phyloP scores from a whole-genome alignment of 176 grass and related monocot species.

The Triticum aestivum region DNA sequence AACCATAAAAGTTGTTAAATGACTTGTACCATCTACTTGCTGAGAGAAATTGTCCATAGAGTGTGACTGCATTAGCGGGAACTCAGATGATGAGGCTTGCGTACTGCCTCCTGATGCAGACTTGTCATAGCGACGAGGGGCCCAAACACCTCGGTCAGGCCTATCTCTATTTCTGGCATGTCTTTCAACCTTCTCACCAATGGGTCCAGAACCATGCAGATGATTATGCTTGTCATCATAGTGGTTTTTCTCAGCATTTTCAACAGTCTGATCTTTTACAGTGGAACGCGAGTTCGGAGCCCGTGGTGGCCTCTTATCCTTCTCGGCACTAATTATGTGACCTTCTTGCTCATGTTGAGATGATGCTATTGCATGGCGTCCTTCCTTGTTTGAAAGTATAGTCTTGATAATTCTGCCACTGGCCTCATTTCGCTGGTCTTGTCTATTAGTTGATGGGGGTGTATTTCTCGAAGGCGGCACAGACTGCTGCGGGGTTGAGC shows the following conservation, averaged over 20 bases:
- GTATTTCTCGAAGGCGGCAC: constrained; percentile 38
- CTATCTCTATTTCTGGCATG: constrained; percentile 84
- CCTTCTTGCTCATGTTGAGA: constrained; percentile 56
- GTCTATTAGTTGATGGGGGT: constrained; percentile 50
- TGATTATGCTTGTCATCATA: constrained; percentile 57
- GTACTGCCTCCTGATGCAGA: constrained; percentile 37
- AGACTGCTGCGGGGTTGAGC: constrained; percentile 43
- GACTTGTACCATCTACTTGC: constrained; percentile 50
- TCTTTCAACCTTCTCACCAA: constrained; percentile 66
- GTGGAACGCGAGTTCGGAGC: constrained; percentile 43
- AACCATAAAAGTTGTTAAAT: background rate
- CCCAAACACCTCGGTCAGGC: constrained; percentile 84
- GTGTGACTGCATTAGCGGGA: constrained; percentile 31
- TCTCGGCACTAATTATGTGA: constrained; percentile 49
- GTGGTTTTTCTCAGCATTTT: constrained; percentile 72
- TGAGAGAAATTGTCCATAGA: constrained; percentile 52
- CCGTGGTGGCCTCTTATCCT: constrained; percentile 59
- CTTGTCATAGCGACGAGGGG: constrained; percentile 74
- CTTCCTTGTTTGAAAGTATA: constrained; percentile 81
- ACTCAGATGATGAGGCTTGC: constrained; percentile 46
- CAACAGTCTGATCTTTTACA: constrained; percentile 51
- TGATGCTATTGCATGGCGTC: constrained; percentile 28
- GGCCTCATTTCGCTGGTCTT: constrained; percentile 47
- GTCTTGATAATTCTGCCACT: constrained; percentile 72
- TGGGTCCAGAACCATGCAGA: constrained; percentile 45